Evolutionary conservation across 1,284 basidiomycete species (phyloP).

Genomic region (Naganishia cerealis): DNA sequence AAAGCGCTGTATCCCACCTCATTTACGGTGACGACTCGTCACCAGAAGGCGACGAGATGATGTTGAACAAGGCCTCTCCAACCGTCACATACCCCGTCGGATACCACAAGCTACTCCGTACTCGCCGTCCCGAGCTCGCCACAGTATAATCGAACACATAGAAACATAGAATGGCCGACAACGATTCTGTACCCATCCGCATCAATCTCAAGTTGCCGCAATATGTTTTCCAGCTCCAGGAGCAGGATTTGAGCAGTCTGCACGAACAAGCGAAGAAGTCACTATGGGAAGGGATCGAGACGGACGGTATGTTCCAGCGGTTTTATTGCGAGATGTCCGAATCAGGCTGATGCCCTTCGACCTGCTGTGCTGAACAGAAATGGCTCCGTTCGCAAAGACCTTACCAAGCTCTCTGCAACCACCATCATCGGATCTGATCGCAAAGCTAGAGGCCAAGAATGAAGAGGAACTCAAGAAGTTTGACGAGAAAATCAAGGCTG

Average conservation of each 20-base stretch:
- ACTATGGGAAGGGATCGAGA: slow-evolving; percentile 74
- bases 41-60: slow-evolving; percentile 9
- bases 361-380: slow-evolving; percentile 58
- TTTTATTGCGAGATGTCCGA: neutral
- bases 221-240: slow-evolving; percentile 71
- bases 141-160: neutral
- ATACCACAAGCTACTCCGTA: neutral
- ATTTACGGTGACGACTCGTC: slow-evolving; percentile 9
- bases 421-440: slow-evolving; percentile 64
- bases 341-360: slow-evolving; percentile 27
- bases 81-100: neutral
- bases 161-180: slow-evolving; percentile 68
- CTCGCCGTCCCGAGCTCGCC: neutral
- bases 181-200: slow-evolving; percentile 69
- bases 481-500: slow-evolving; percentile 77
- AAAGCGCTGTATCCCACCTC: slow-evolving; percentile 1
- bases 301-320: slow-evolving; percentile 67
- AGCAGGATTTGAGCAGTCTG: slow-evolving; percentile 62
- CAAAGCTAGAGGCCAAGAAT: slow-evolving; percentile 73
- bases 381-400: slow-evolving; percentile 70
- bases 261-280: slow-evolving; percentile 67
- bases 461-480: slow-evolving; percentile 71
- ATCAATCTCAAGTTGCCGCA: slow-evolving; percentile 80
- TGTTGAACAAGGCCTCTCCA: slow-evolving; percentile 4
- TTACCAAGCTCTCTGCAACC: slow-evolving; percentile 45